These are phyloP conservation scores for Exophiala phaeomuriformis DNA, from an alignment of 2,329 filamentous ascomycete species.

Conservation along the genomic window DNA sequence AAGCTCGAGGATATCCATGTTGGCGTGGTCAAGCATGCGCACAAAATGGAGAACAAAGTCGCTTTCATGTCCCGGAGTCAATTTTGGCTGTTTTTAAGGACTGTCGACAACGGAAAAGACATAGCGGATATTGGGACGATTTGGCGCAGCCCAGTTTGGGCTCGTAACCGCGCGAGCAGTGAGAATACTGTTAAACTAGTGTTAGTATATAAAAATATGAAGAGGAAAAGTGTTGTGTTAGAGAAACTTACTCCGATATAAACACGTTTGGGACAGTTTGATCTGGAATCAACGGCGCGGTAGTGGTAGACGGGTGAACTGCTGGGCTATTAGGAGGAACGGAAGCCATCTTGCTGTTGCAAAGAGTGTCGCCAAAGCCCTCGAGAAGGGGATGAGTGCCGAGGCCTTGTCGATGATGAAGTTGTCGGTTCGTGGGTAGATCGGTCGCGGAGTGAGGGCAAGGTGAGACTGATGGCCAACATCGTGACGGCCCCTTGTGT, in stretches of 20 bases:
- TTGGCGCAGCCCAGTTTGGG: slow-evolving; percentile 17
- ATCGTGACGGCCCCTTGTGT: slow-evolving; percentile 1
- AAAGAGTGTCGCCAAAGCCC: neutral
- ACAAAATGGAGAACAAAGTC: slow-evolving; percentile 23
- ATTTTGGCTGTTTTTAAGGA: slow-evolving; percentile 11
- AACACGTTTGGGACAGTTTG: slow-evolving; percentile 20
- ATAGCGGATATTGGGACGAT: slow-evolving; percentile 19
- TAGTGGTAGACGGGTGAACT: slow-evolving; percentile 14
- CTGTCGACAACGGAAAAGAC: slow-evolving; percentile 18
- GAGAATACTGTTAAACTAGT: slow-evolving; percentile 9
- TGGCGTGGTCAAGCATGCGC: slow-evolving; percentile 10
- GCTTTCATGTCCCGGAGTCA: slow-evolving; percentile 11
- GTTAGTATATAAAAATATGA: neutral
- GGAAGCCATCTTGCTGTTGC: neutral
- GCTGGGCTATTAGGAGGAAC: neutral
- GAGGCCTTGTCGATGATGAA: neutral
- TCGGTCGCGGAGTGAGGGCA: slow-evolving; percentile 3
- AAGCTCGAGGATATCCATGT: slow-evolving; percentile 12
- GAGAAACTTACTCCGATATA: slow-evolving; percentile 18
- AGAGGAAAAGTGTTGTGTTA: neutral
- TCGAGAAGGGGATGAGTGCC: neutral
- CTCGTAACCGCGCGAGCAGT: slow-evolving; percentile 21
- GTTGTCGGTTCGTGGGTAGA: neutral
- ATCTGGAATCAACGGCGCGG: slow-evolving; percentile 20
- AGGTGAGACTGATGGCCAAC: slow-evolving; percentile 3